A percentile compares a stretch with the other conserved stretches of the same genome.
These are phyloP conservation scores for Stephania yunnanensis DNA, from an alignment of 164 flowering plant genomes.

Conservation along the genomic window DNA sequence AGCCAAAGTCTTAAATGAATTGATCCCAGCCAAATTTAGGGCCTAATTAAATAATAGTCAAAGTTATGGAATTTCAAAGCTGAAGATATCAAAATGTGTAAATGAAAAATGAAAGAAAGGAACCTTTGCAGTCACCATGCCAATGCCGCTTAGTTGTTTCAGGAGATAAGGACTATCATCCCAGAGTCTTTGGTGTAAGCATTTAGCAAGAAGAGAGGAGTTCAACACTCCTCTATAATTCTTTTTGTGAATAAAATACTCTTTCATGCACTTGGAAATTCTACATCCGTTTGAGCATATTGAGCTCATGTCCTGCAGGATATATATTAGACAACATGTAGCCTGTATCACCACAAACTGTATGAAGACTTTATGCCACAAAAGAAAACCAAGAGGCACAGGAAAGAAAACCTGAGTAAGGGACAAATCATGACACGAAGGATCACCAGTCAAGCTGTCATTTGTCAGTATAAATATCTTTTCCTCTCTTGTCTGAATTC, in stretches of 20 bases:
- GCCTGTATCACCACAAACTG: too few species aligned
- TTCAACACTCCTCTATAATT: slow-evolving; percentile 67
- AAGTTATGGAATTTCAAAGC: neutral
- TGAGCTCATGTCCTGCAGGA: slow-evolving; percentile 68
- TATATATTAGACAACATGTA: neutral
- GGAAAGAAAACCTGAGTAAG: slow-evolving; percentile 62
- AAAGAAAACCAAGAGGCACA: neutral
- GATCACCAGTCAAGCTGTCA: slow-evolving; percentile 97
- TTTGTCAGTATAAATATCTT: slow-evolving; percentile 85
- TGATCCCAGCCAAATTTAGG: slow-evolving; percentile 68
- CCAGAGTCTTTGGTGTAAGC: slow-evolving; percentile 88
- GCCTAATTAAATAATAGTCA: slow-evolving; percentile 40
- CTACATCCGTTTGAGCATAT: slow-evolving; percentile 86
- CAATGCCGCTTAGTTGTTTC: slow-evolving; percentile 93
- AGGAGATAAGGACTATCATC: slow-evolving; percentile 88
- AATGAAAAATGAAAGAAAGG: neutral
- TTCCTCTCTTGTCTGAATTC: slow-evolving; percentile 92
- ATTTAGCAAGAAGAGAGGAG: slow-evolving; percentile 70
- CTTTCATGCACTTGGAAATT: slow-evolving; percentile 95
- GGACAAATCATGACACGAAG: slow-evolving; percentile 76
- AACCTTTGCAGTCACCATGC: slow-evolving; percentile 99
- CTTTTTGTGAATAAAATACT: slow-evolving; percentile 68
- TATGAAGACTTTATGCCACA: neutral
- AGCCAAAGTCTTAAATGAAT: slow-evolving; percentile 65
- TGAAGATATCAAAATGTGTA: neutral